Conservation (phyloP, 306 rosid genomes). For the Rosa persica region DNA sequence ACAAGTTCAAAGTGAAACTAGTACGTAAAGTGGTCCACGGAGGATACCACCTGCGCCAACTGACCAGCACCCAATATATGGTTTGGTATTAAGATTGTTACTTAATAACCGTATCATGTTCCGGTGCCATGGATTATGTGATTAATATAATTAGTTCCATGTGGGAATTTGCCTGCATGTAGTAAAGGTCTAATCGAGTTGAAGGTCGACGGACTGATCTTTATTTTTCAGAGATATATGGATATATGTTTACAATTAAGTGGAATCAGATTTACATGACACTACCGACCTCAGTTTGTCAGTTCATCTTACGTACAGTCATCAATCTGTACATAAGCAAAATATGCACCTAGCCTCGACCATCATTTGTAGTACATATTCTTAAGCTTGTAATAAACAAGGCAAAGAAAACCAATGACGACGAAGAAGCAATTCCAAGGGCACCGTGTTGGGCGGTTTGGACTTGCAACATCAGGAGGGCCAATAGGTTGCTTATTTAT, state of each 20-base stretch:
- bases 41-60: background rate
- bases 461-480: constrained; percentile 2
- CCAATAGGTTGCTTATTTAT: constrained; percentile 16
- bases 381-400: constrained; percentile 31
- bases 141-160: too few species aligned
- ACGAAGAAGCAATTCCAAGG: constrained; percentile 36
- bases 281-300: background rate
- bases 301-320: background rate
- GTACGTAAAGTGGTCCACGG: background rate
- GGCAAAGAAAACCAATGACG: constrained; percentile 30
- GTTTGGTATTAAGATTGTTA: too few species aligned
- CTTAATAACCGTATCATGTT: too few species aligned
- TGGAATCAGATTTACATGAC: background rate
- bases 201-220: too few species aligned
- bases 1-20: too few species aligned
- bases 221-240: background rate
- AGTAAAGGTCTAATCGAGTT: too few species aligned
- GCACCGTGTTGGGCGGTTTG: constrained; percentile 16
- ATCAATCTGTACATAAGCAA: background rate
- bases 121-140: too few species aligned
- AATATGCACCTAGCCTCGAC: background rate
- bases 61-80: background rate
- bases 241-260: background rate
- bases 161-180: too few species aligned
- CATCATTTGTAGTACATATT: background rate